Percentiles rank a stretch among this genome's conserved stretches.
phyloP scores from a whole-genome alignment of 2,329 filamentous ascomycete genomes.

The Teratosphaeria gauchensis region DNA sequence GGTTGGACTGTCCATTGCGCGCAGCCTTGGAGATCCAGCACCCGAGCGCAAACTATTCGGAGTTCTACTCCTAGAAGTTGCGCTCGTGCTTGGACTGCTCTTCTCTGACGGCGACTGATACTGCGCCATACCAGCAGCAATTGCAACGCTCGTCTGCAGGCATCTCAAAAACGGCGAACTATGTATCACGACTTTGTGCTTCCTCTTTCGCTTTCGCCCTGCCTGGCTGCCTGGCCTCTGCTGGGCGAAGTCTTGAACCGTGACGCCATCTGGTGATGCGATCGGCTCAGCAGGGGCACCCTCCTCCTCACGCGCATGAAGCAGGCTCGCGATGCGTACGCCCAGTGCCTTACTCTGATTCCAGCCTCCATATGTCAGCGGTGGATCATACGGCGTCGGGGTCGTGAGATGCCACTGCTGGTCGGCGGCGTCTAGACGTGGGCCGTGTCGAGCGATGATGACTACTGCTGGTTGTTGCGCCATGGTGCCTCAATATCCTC shows the following conservation, averaged over 20 bases:
- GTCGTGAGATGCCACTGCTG: slow-evolving; percentile 91
- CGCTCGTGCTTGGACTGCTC: slow-evolving; percentile 16
- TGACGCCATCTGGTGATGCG: slow-evolving; percentile 8
- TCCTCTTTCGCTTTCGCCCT: slow-evolving; percentile 36
- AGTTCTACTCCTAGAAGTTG: slow-evolving; percentile 17
- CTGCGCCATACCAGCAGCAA: slow-evolving; percentile 74
- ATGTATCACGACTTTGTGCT: slow-evolving; percentile 75
- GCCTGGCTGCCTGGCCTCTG: not conserved
- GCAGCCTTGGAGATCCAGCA: slow-evolving; percentile 20
- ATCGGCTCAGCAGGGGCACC: not conserved
- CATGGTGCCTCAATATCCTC: slow-evolving; percentile 20
- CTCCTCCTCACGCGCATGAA: slow-evolving; percentile 44
- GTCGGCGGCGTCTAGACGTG: slow-evolving; percentile 87
- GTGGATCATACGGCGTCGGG: slow-evolving; percentile 88
- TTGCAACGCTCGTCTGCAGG: slow-evolving; percentile 81
- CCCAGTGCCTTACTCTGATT: slow-evolving; percentile 75
- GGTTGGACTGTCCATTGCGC: slow-evolving; percentile 14
- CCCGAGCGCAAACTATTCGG: slow-evolving; percentile 22
- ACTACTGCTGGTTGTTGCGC: slow-evolving; percentile 39
- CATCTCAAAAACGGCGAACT: slow-evolving; percentile 91
- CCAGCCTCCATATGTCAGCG: slow-evolving; percentile 91
- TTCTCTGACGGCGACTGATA: slow-evolving; percentile 37
- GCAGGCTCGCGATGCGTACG: slow-evolving; percentile 67
- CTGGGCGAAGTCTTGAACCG: slow-evolving; percentile 10
- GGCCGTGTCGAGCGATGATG: slow-evolving; percentile 66